Base-by-base conservation (phyloP, 805 yeast species). In the Ogataea degrootiae region DNA sequence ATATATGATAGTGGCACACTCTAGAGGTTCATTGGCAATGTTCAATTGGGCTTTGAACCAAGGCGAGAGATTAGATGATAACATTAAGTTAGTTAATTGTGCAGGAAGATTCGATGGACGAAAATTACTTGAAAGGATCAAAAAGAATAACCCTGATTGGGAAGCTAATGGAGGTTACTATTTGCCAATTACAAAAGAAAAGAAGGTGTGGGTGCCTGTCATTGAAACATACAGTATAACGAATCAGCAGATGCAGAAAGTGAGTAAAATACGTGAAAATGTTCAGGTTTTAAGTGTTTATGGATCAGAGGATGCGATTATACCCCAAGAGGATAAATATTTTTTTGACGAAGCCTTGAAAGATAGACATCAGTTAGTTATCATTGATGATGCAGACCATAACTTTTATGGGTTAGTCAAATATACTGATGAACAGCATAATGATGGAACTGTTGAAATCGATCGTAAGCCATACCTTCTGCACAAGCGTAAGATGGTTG, bases 21-120 rank as follows among this genome's bases (percentile, higher is more conserved):
- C 96, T 0, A 72, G 97, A 49, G 97, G 96, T 9, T 74, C 79
- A 4, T 75, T 85, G 26, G 83, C 91, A 5, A 80, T 83, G 82
- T 82, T 87, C 57, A 68, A 77, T 46, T 91, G 91, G 86, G 83
- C 84, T 3, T 49, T 77, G 34, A 31, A 9, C 9, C 47, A 65
- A 36, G 78, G 77, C 47, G 66, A 70, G 23, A 46, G 65, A 14
- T 65, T 64, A 2, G 46, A 56, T 36, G 66, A 60, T 4, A 36
- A 41, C 1, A 47, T 47, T 35, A 75, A 74, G 47, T 59, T 91
- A 55, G 69, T 89, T 57, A 87, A 87, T 54, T 80, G 88, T 62
- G 77, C 89, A 1, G 85, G 90, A 2, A 72, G 97, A 53, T 90
- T 67, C 65, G 72, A 74, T 37, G 76, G 79, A n/a, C 52, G 54